Evolutionary conservation across 1,284 basidiomycete species (phyloP).

Genomic region (Amylostereum chailletii): DNA sequence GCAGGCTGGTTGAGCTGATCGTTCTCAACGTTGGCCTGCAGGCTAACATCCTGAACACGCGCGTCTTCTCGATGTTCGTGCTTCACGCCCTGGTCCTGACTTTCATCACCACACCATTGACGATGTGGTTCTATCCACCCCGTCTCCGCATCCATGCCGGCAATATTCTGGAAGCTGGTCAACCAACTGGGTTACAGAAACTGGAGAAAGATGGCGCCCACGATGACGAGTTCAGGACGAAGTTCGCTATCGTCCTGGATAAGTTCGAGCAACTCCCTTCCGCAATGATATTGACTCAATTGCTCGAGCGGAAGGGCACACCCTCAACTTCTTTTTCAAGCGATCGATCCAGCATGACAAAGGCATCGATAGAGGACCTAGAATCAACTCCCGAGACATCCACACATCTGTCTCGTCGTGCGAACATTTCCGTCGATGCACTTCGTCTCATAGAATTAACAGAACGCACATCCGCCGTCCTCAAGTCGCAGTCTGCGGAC

Average conservation of each 20-base stretch:
- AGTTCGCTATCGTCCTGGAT: conserved; percentile 77
- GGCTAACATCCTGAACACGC: conserved; percentile 70
- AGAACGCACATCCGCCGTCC: conserved; percentile 78
- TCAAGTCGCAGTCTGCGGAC: conserved; percentile 71
- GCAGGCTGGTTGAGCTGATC: conserved; percentile 78
- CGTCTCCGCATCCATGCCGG: conserved; percentile 30
- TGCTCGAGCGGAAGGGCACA: conserved; percentile 33
- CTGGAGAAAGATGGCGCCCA: conserved; percentile 8
- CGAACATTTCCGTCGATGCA: conserved; percentile 49
- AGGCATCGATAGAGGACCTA: conserved; percentile 5
- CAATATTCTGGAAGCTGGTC: conserved; percentile 16
- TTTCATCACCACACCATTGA: conserved; percentile 80
- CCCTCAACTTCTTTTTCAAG: conserved; percentile 2
- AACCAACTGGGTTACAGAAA: neutral
- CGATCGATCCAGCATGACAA: conserved; percentile 13
- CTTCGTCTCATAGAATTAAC: conserved; percentile 87
- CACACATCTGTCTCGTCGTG: neutral
- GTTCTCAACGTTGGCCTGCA: conserved; percentile 87
- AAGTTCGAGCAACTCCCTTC: conserved; percentile 78
- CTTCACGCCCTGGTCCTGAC: conserved; percentile 81
- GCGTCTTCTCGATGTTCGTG: conserved; percentile 84
- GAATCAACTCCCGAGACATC: neutral
- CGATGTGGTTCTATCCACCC: conserved; percentile 67
- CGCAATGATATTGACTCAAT: conserved; percentile 56
- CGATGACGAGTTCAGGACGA: conserved; percentile 32